Conservation (phyloP, 352 stramenopile genomes). For the Phytophthora lateralis region DNA sequence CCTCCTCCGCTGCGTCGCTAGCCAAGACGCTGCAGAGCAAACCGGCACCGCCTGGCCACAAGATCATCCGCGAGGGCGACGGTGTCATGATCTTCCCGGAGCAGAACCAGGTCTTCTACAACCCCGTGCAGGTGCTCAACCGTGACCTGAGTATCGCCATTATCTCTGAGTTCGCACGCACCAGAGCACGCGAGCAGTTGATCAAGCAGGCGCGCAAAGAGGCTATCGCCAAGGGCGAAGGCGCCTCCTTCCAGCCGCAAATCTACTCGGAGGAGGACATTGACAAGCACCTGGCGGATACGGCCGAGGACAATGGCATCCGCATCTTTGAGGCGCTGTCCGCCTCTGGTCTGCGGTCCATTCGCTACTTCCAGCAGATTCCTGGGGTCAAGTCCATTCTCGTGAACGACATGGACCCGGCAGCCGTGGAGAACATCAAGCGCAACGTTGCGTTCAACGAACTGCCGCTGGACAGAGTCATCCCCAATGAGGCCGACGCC, state of each 20-base stretch:
- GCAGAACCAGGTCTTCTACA: constrained; percentile 94
- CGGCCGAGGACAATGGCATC: constrained; percentile 88
- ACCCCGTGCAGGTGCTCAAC: constrained; percentile 97
- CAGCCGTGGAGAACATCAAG: constrained; percentile 95
- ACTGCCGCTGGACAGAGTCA: constrained; percentile 79
- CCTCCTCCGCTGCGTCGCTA: constrained; percentile 52
- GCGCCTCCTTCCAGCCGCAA: constrained; percentile 45
- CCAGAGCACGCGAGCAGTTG: constrained; percentile 76
- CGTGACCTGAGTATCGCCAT: constrained; percentile 98
- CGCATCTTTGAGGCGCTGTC: constrained; percentile 98
- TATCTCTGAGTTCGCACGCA: constrained; percentile 97
- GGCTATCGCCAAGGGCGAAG: constrained; percentile 39
- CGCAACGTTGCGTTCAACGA: constrained; percentile 95
- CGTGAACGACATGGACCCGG: constrained; percentile 98
- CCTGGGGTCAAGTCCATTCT: constrained; percentile 96
- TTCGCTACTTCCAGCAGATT: constrained; percentile 99
- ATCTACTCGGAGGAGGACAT: constrained; percentile 75
- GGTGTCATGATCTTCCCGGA: constrained; percentile 92
- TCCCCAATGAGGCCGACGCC: constrained; percentile 85
- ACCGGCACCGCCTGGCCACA: constrained; percentile 62
- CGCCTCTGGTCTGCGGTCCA: constrained; percentile 97
- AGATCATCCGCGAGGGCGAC: constrained; percentile 90
- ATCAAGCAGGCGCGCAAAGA: constrained; percentile 76
- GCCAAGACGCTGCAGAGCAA: constrained; percentile 73
- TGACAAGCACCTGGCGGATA: constrained; percentile 64